phyloP scores from a whole-genome alignment of 2,329 filamentous ascomycete genomes.

The Arthrobotrys sinensis region DNA sequence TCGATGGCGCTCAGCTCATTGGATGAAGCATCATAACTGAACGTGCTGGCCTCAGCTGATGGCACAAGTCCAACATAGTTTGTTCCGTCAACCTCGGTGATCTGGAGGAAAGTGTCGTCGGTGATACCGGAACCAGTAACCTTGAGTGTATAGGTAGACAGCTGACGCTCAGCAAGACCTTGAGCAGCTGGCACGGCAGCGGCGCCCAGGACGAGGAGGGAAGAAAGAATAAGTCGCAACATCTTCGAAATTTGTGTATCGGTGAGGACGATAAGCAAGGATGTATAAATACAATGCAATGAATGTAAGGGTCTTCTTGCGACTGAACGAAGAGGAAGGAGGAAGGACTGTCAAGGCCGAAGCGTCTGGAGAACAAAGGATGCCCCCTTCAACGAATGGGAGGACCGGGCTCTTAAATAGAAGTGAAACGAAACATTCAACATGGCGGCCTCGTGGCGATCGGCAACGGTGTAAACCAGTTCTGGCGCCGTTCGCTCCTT shows the following conservation, averaged over 20 bases:
- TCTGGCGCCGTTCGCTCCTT: slow-evolving; percentile 14
- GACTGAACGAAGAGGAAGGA: slow-evolving; percentile 43
- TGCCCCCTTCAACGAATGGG: slow-evolving; percentile 24
- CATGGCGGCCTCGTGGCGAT: slow-evolving; percentile 39
- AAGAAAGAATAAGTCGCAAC: slow-evolving; percentile 49
- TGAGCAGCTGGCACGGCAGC: slow-evolving; percentile 18
- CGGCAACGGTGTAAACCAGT: slow-evolving; percentile 40
- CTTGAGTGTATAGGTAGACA: slow-evolving; percentile 30
- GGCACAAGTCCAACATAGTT: slow-evolving; percentile 64
- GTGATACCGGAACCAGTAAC: slow-evolving; percentile 27
- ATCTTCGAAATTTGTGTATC: slow-evolving; percentile 33
- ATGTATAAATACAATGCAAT: slow-evolving; percentile 4
- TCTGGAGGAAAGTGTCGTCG: slow-evolving; percentile 11
- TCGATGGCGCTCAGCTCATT: slow-evolving; percentile 21
- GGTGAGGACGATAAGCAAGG: slow-evolving; percentile 11
- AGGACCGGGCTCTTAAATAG: slow-evolving; percentile 46
- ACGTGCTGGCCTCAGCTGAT: slow-evolving; percentile 64
- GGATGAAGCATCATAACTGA: slow-evolving; percentile 64
- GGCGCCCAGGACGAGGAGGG: slow-evolving; percentile 46
- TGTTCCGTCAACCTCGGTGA: slow-evolving; percentile 27
- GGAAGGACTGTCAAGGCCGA: slow-evolving; percentile 41
- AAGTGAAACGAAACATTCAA: slow-evolving; percentile 48
- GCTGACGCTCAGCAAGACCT: slow-evolving; percentile 23
- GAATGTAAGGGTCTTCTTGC: slow-evolving; percentile 28
- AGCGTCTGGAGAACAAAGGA: slow-evolving; percentile 40